Conservation (phyloP, 371 early-diverging fungal species). For the Lichtheimia hyalospora region DNA sequence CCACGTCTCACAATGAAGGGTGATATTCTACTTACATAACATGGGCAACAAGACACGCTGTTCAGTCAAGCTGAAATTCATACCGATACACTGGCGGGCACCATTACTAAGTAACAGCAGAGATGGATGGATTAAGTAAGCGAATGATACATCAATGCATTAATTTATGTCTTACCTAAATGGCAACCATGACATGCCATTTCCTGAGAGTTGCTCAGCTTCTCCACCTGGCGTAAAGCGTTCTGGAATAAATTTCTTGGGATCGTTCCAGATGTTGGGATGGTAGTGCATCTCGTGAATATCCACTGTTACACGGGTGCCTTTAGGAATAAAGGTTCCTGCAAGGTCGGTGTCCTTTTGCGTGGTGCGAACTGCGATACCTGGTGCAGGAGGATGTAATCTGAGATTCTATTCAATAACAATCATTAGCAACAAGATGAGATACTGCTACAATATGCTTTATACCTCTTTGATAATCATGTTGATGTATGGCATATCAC, state of each 20-base stretch:
- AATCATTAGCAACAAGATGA: neutral
- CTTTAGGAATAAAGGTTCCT: constrained; percentile 14
- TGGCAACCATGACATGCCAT: constrained; percentile 23
- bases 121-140: no score
- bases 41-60: constrained; percentile 16
- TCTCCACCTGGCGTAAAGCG: constrained; percentile 14
- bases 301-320: constrained; percentile 7
- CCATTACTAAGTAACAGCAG: neutral
- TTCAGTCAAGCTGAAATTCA: constrained; percentile 22
- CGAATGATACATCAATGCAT: neutral
- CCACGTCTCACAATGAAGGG: neutral
- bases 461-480: constrained; percentile 33
- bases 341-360: constrained; percentile 5
- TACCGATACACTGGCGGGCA: constrained; percentile 21
- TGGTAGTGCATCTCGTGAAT: constrained; percentile 13
- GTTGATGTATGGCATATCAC: constrained; percentile 43
- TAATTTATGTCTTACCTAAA: constrained; percentile 47
- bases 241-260: constrained; percentile 19
- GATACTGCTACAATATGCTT: no score
- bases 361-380: neutral
- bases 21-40: constrained; percentile 13
- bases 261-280: constrained; percentile 14
- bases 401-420: constrained; percentile 5
- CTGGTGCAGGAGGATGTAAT: neutral
- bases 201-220: constrained; percentile 4